phyloP scores from a whole-genome alignment of 176 grass and related monocot genomes.

The Carex kokanica region DNA sequence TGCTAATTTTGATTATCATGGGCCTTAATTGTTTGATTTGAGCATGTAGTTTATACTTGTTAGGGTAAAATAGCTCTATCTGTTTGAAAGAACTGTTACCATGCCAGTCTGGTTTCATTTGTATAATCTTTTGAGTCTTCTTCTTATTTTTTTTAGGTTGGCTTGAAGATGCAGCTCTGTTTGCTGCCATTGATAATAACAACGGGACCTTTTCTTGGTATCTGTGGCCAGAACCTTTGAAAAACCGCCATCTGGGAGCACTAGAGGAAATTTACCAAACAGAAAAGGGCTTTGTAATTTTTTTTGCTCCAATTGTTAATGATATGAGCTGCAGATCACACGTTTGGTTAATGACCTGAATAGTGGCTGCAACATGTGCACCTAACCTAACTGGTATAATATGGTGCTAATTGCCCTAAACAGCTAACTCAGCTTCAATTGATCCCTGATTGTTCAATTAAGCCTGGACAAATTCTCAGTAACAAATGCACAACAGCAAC shows the following conservation, averaged over 20 bases:
- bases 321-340: not conserved
- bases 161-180: conserved; percentile 99
- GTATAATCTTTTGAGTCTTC: not conserved
- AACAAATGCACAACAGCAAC: not conserved
- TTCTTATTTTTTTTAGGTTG: conserved; percentile 44
- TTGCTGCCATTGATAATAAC: conserved; percentile 86
- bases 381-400: not conserved
- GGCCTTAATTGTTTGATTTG: not conserved
- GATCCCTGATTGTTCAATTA: not conserved
- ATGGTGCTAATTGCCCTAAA: not conserved
- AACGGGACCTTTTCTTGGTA: conserved; percentile 65
- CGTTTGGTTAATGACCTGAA: not conserved
- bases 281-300: conserved; percentile 68
- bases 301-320: not conserved
- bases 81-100: conserved; percentile 7
- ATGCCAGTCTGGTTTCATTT: not conserved
- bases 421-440: not conserved
- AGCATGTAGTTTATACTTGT: not conserved
- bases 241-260: conserved; percentile 88
- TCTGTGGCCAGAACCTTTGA: conserved; percentile 90
- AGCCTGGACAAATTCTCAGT: not conserved
- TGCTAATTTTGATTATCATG: not conserved
- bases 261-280: conserved; percentile 75
- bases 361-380: not conserved
- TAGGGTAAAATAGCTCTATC: not conserved